Conservation (phyloP, 805 yeast genomes). For the Nakazawaea peltata region DNA sequence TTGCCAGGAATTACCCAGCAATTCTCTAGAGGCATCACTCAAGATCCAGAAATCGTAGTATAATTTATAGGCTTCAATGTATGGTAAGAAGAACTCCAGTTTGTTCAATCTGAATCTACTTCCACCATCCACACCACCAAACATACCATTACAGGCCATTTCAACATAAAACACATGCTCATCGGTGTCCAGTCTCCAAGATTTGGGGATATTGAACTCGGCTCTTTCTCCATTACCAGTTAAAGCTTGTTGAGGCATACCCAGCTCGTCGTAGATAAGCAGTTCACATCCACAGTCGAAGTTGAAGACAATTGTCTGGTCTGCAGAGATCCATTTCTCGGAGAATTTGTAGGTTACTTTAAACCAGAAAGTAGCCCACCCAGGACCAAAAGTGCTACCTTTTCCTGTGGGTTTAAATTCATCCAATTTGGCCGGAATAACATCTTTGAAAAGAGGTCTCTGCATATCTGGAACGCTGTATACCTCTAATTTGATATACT, state of each 20-base stretch:
- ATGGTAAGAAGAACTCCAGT: slow-evolving; percentile 80
- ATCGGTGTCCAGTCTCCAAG: slow-evolving; percentile 38
- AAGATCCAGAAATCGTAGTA: slow-evolving; percentile 80
- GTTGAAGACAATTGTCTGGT: slow-evolving; percentile 43
- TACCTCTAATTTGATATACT: slow-evolving; percentile 48
- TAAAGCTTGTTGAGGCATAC: slow-evolving; percentile 72
- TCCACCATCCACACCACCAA: slow-evolving; percentile 61
- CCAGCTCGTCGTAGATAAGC: slow-evolving; percentile 58
- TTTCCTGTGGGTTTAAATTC: slow-evolving; percentile 50
- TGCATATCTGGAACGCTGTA: slow-evolving; percentile 67
- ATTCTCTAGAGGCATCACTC: slow-evolving; percentile 86
- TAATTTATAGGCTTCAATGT: slow-evolving; percentile 70
- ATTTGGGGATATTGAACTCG: slow-evolving; percentile 58
- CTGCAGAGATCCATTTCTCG: slow-evolving; percentile 38
- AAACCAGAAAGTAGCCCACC: slow-evolving; percentile 98
- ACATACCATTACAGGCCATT: slow-evolving; percentile 92
- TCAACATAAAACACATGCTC: slow-evolving; percentile 73
- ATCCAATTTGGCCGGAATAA: slow-evolving; percentile 38
- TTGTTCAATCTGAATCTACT: slow-evolving; percentile 56
- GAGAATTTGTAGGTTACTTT: slow-evolving; percentile 62
- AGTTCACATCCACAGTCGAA: slow-evolving; percentile 91
- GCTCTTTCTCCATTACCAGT: slow-evolving; percentile 81
- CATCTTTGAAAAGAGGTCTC: slow-evolving; percentile 57
- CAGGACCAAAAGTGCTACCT: slow-evolving; percentile 83
- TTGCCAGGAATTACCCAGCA: slow-evolving; percentile 69